Evolutionary conservation across 371 early-diverging fungal genomes (phyloP), one percentile per base, ranked within the genome.

Genomic region (Massospora cicadina): DNA sequence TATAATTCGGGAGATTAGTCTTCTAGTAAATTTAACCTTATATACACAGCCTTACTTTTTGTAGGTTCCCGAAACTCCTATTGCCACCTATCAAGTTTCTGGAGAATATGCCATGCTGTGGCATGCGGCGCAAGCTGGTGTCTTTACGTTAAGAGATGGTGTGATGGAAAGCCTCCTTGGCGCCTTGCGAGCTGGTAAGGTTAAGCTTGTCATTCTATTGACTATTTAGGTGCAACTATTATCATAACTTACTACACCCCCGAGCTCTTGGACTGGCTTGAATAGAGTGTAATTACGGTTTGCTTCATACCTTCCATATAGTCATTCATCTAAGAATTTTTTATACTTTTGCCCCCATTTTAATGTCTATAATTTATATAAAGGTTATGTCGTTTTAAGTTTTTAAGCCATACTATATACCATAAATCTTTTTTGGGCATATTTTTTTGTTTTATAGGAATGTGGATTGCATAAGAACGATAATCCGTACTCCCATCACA

Each of bases 71-170:
- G 83, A 89, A 64, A 78, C 80, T 56, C 89, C 89, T 12, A 79
- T 90, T 65, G 88, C 90, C n/a, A 86, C 88, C 0, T 91, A 90
- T 69, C 91, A 91, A 74, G 95, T 95, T 10, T 91, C 91, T 24
- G 96, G 96, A 31, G 96, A 96, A 73, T 96, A 92, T 66, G 82
- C 95, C 54, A 92, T 91, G 91, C 72, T 97, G 55, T 94, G 86
- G 77, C 89, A 89, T 64, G 79, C 93, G 1, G 89, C 95, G 1
- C 73, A 88, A 60, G 83, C 89, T 1, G 88, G 88, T 33, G 94
- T 92, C 1, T 89, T 93, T 73, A 88, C 87, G 55, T 75, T 93
- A 54, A 83, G 82, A 72, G 78, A 80, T 1, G 89, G 80, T 25
- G 95, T 97, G 0, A 66, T 91, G 69, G 98, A 97, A 68, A 80